phyloP scores from a whole-genome alignment of 2,329 filamentous ascomycete species.

The Leptographium radiaticola region DNA sequence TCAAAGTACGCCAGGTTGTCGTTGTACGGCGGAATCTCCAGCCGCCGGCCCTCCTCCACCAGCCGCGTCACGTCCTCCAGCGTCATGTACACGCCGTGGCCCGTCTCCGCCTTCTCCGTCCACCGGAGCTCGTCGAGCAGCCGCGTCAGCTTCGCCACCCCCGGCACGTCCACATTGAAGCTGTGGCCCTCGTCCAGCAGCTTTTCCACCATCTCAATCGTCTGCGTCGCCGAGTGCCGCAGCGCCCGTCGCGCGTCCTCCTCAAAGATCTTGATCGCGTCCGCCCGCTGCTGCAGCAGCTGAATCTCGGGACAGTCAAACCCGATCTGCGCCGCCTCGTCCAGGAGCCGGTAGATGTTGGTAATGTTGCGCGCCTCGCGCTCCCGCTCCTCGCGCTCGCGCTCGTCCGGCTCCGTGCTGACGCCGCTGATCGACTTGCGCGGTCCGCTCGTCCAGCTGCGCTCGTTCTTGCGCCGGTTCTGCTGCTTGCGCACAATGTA shows the following conservation, averaged over 20 bases:
- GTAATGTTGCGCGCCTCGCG: slow-evolving; percentile 78
- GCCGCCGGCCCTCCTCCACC: slow-evolving; percentile 61
- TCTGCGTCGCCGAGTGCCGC: slow-evolving; percentile 49
- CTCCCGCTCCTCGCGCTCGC: slow-evolving; percentile 59
- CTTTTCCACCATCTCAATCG: slow-evolving; percentile 69
- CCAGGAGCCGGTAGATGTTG: slow-evolving; percentile 75
- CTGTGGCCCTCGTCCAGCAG: slow-evolving; percentile 78
- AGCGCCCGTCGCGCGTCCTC: slow-evolving; percentile 59
- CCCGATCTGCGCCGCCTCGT: slow-evolving; percentile 71
- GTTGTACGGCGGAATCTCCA: slow-evolving; percentile 69
- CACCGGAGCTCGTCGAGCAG: slow-evolving; percentile 78
- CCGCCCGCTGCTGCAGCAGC: slow-evolving; percentile 71
- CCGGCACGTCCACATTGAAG: slow-evolving; percentile 85
- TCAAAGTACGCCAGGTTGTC: slow-evolving; percentile 65
- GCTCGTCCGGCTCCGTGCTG: slow-evolving; percentile 12
- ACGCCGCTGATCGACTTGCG: slow-evolving; percentile 27
- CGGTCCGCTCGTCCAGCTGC: slow-evolving; percentile 58
- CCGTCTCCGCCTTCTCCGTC: slow-evolving; percentile 63
- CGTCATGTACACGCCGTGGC: slow-evolving; percentile 51
- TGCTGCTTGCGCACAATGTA: slow-evolving; percentile 97
- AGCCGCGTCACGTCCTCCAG: slow-evolving; percentile 69
- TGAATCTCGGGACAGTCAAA: slow-evolving; percentile 90
- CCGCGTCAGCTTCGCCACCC: slow-evolving; percentile 69
- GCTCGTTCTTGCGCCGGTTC: slow-evolving; percentile 90
- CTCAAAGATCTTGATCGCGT: slow-evolving; percentile 76